These are phyloP conservation scores for Vanilla planifolia DNA, from an alignment of 106 monocot genomes.

Conservation along the genomic window DNA sequence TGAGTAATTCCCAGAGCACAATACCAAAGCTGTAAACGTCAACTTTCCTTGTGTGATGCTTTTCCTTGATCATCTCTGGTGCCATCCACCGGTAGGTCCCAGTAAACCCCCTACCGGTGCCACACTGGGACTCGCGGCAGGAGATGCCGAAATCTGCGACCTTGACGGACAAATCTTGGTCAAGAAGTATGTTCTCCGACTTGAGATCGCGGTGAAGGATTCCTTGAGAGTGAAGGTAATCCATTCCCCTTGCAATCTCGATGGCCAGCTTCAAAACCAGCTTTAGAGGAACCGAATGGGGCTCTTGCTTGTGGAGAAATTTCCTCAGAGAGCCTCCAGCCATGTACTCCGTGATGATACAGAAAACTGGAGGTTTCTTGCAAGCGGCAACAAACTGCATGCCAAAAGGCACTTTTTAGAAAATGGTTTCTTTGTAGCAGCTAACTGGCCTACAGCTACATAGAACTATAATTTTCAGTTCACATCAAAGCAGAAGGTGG, in stretches of 20 bases:
- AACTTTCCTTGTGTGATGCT: slow-evolving; percentile 78
- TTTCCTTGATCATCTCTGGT: slow-evolving; percentile 98
- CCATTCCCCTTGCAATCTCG: slow-evolving; percentile 86
- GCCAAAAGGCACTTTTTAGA: slow-evolving; percentile 5
- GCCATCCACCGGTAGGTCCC: slow-evolving; percentile 98
- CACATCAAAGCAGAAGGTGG: not conserved
- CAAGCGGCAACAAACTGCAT: slow-evolving; percentile 89
- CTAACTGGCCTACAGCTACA: too few relatives aligned
- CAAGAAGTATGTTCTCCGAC: slow-evolving; percentile 90
- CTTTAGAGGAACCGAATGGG: slow-evolving; percentile 53
- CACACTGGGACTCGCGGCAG: slow-evolving; percentile 71
- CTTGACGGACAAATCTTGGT: slow-evolving; percentile 74
- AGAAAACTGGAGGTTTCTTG: slow-evolving; percentile 89
- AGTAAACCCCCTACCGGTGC: slow-evolving; percentile 60
- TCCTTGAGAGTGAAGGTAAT: slow-evolving; percentile 82
- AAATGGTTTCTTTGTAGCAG: too few relatives aligned
- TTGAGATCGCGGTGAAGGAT: slow-evolving; percentile 90
- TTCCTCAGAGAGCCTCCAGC: slow-evolving; percentile 77
- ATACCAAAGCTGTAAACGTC: slow-evolving; percentile 97
- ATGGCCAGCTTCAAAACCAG: slow-evolving; percentile 60
- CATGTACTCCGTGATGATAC: slow-evolving; percentile 94
- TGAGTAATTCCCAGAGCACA: slow-evolving; percentile 85
- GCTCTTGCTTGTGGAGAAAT: slow-evolving; percentile 86
- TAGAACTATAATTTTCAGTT: not conserved
- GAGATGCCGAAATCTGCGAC: slow-evolving; percentile 98